Conservation (phyloP, 2,329 filamentous ascomycete species). For the Claviceps cyperi region DNA sequence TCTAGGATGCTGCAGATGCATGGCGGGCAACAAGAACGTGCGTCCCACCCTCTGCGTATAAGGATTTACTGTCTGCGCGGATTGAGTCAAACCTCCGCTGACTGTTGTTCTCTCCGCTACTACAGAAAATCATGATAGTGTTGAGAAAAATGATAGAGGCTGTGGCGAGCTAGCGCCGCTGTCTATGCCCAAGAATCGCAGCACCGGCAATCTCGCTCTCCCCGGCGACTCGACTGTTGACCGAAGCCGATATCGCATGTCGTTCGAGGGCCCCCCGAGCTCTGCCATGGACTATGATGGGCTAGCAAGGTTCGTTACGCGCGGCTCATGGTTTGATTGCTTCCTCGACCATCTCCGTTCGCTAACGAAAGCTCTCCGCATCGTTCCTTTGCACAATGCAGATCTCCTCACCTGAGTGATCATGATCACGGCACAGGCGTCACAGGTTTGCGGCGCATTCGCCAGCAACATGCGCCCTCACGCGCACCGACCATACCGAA, state of each 20-base stretch:
- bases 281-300: conserved; percentile 48
- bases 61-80: not conserved
- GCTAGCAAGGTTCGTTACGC: conserved; percentile 49
- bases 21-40: conserved; percentile 27
- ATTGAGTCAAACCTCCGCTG: conserved; percentile 2
- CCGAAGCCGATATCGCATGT: conserved; percentile 53
- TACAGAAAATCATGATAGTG: conserved; percentile 19
- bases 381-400: conserved; percentile 21
- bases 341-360: not conserved
- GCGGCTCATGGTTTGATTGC: conserved; percentile 13
- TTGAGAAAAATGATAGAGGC: conserved; percentile 24
- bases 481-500: conserved; percentile 49
- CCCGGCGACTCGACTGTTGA: conserved; percentile 34
- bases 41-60: conserved; percentile 8
- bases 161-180: conserved; percentile 32
- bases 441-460: conserved; percentile 83
- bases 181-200: conserved; percentile 48
- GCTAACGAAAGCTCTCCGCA: not conserved
- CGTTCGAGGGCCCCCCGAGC: conserved; percentile 56
- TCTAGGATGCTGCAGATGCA: conserved; percentile 30
- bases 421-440: conserved; percentile 77
- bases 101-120: conserved; percentile 11
- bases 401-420: conserved; percentile 69
- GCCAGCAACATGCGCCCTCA: conserved; percentile 58
- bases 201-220: conserved; percentile 45